phyloP scores from a whole-genome alignment of 1,139 yeast genomes.

The Blastobotrys arbuscula region DNA sequence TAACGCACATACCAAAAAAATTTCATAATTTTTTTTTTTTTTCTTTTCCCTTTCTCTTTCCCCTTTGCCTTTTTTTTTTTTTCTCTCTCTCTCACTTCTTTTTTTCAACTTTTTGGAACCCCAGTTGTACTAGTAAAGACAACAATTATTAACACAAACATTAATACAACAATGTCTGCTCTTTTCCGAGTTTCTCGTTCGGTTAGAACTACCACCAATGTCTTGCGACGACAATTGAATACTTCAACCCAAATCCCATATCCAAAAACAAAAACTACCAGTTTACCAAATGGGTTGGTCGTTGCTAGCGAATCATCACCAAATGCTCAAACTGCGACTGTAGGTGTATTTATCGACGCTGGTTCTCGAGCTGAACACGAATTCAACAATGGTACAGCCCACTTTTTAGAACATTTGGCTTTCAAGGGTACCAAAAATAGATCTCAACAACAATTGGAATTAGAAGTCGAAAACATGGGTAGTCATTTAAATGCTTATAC shows the following conservation, averaged over 20 bases:
- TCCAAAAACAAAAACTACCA: constrained; percentile 54
- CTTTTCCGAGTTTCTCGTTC: constrained; percentile 23
- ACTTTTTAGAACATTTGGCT: constrained; percentile 91
- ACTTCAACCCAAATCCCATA: constrained; percentile 28
- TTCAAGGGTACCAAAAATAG: constrained; percentile 88
- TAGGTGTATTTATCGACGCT: constrained; percentile 96
- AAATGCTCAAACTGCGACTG: constrained; percentile 89
- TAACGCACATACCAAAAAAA: too few species aligned
- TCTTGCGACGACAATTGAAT: constrained; percentile 22
- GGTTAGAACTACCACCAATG: constrained; percentile 10
- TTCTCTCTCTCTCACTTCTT: neutral
- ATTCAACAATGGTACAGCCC: constrained; percentile 89
- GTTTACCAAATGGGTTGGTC: constrained; percentile 78
- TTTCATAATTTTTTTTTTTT: neutral
- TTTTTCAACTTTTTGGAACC: neutral
- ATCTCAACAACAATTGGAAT: constrained; percentile 77
- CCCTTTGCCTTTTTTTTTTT: neutral
- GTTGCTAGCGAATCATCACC: constrained; percentile 91
- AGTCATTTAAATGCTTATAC: constrained; percentile 97
- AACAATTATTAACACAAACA: neutral
- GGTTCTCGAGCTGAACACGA: constrained; percentile 95
- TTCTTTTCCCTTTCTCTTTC: neutral
- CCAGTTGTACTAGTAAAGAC: neutral
- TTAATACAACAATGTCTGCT: constrained; percentile 26
- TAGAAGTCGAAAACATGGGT: constrained; percentile 94